A percentile compares a stretch with the other conserved stretches of the same genome.
phyloP scores from a whole-genome alignment of 306 rosid species.

The Oemleria cerasiformis region DNA sequence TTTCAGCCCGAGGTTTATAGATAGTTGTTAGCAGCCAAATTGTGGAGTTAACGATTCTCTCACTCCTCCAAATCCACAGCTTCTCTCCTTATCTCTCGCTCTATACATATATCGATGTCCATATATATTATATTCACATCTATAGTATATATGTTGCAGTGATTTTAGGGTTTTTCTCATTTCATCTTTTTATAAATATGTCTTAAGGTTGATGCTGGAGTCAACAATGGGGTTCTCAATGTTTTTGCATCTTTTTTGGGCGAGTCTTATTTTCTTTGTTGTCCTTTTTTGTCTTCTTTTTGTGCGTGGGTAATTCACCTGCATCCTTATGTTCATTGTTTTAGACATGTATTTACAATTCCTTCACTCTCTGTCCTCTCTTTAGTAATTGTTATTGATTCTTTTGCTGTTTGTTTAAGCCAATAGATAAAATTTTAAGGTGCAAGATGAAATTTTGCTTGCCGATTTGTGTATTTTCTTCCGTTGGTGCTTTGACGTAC shows the following conservation, averaged over 20 bases:
- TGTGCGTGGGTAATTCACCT: not conserved
- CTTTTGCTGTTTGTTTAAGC: not conserved
- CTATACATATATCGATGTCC: constrained; percentile 8
- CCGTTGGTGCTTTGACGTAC: not conserved
- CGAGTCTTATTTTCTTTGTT: constrained; percentile 18
- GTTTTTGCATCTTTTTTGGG: constrained; percentile 42
- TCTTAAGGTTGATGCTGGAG: constrained; percentile 43
- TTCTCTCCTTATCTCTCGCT: constrained; percentile 25
- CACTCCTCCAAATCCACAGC: constrained; percentile 42
- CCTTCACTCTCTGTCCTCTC: not conserved
- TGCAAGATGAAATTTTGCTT: not conserved
- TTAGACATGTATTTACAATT: not conserved
- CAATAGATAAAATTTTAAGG: not conserved
- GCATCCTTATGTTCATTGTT: not conserved
- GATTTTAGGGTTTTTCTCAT: constrained; percentile 18
- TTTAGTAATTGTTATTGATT: not conserved
- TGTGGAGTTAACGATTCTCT: constrained; percentile 19
- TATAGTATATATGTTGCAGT: constrained; percentile 2
- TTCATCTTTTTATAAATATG: constrained; percentile 4
- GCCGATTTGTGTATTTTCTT: not conserved
- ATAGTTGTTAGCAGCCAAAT: not conserved
- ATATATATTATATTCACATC: not conserved
- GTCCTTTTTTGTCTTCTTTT: not conserved
- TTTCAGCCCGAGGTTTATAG: no score
- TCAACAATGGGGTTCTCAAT: constrained; percentile 34